Evolutionary conservation across 176 grass and related monocot genomes (phyloP).

Genomic region (Oryza glumipatula): DNA sequence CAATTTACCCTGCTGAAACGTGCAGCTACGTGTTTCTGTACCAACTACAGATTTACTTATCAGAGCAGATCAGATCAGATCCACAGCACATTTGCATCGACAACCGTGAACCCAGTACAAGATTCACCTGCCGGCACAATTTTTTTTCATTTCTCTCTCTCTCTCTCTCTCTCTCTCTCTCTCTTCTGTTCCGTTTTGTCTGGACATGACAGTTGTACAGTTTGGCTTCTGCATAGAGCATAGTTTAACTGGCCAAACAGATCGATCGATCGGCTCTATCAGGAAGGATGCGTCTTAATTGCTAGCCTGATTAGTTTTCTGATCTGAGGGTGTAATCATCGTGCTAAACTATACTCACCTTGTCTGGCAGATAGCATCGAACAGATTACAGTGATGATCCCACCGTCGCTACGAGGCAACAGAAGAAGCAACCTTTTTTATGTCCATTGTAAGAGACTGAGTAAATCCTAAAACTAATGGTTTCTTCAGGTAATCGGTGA

Average conservation of each 20-base stretch:
- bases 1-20: no score
- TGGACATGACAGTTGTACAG: conserved; percentile 9
- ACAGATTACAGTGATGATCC: neutral
- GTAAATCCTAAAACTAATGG: no score
- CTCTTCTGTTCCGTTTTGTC: neutral
- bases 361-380: neutral
- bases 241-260: neutral
- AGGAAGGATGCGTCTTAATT: conserved; percentile 1
- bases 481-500: no score
- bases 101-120: neutral
- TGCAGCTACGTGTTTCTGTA: neutral
- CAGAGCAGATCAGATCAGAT: neutral
- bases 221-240: neutral
- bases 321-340: neutral
- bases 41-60: neutral
- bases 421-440: no score
- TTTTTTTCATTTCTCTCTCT: neutral
- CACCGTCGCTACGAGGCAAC: neutral
- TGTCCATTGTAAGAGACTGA: no score
- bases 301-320: neutral
- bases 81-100: conserved; percentile 11
- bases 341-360: neutral
- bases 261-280: neutral
- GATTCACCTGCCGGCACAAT: neutral
- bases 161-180: neutral